Evolutionary conservation across 805 yeast species (phyloP).

Genomic region (Candida sithepensis): DNA sequence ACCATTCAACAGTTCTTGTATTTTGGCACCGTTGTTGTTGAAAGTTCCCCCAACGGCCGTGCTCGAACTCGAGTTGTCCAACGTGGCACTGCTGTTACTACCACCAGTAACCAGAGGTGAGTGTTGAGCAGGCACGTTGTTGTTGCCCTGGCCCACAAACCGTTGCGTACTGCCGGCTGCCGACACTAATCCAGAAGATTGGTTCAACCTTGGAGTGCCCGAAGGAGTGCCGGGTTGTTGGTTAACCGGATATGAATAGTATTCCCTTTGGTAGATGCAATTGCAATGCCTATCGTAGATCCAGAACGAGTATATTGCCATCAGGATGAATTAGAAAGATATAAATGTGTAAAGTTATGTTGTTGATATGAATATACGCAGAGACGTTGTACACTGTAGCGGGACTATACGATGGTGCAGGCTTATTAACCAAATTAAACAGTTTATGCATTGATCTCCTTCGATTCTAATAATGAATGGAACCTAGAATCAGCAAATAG

Average conservation of each 20-base stretch:
- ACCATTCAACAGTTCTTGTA: slow-evolving; percentile 11
- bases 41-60: neutral
- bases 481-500: too few species aligned
- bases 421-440: too few species aligned
- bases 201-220: neutral
- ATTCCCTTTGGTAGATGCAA: slow-evolving; percentile 80
- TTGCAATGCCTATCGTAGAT: slow-evolving; percentile 90
- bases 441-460: too few species aligned
- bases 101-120: neutral
- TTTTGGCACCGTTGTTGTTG: slow-evolving; percentile 5
- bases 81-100: neutral
- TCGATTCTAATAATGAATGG: too few species aligned
- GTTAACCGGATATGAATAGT: too few species aligned
- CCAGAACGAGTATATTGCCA: slow-evolving; percentile 83
- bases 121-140: neutral
- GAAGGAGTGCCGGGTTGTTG: too few species aligned
- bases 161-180: neutral
- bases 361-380: too few species aligned
- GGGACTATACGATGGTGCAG: too few species aligned
- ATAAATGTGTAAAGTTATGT: too few species aligned
- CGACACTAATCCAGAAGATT: too few species aligned
- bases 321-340: slow-evolving; percentile 22
- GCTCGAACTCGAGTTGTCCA: neutral
- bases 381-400: too few species aligned
- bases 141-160: neutral